phyloP scores from a whole-genome alignment of 148 eudicot genomes.

The Camellia granthamiana region DNA sequence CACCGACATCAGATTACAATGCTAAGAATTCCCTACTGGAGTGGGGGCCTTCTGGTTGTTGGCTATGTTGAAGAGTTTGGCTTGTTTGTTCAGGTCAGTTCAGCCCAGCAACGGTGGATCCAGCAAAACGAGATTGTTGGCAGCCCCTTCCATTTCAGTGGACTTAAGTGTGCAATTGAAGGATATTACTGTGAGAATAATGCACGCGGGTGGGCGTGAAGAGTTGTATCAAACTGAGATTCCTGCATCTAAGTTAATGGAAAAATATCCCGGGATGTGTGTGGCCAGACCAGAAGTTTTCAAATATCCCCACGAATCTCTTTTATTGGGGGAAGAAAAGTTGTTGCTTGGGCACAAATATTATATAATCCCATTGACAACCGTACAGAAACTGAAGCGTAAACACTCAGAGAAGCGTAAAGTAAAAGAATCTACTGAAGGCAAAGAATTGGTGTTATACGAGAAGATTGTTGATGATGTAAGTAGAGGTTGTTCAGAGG shows the following conservation, averaged over 20 bases:
- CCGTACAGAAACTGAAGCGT: constrained; percentile 33
- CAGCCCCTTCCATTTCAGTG: constrained; percentile 12
- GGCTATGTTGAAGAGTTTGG: constrained; percentile 27
- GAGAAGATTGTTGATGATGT: constrained; percentile 6
- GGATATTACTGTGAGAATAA: constrained; percentile 30
- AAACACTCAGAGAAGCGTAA: constrained; percentile 12
- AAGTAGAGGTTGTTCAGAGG: constrained; percentile 21
- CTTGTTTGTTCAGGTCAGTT: constrained; percentile 1
- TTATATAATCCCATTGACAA: constrained; percentile 27
- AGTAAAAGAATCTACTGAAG: not conserved
- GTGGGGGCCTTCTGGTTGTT: constrained; percentile 20
- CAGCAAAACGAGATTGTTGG: constrained; percentile 4
- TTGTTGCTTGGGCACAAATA: constrained; percentile 40
- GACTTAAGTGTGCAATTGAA: constrained; percentile 20
- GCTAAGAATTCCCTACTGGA: not conserved
- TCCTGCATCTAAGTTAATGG: constrained; percentile 27
- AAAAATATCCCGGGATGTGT: constrained; percentile 43
- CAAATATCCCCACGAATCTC: constrained; percentile 36
- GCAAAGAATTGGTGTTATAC: constrained; percentile 6
- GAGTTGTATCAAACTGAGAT: constrained; percentile 30
- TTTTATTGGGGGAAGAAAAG: constrained; percentile 30
- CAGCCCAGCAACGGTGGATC: not conserved
- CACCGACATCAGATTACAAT: not conserved
- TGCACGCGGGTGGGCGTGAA: constrained; percentile 45
- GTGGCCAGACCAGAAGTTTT: constrained; percentile 37